Evolutionary conservation across 345 rosid species (phyloP), one percentile per base, ranked within the genome.

Genomic region (Ricinus communis): DNA sequence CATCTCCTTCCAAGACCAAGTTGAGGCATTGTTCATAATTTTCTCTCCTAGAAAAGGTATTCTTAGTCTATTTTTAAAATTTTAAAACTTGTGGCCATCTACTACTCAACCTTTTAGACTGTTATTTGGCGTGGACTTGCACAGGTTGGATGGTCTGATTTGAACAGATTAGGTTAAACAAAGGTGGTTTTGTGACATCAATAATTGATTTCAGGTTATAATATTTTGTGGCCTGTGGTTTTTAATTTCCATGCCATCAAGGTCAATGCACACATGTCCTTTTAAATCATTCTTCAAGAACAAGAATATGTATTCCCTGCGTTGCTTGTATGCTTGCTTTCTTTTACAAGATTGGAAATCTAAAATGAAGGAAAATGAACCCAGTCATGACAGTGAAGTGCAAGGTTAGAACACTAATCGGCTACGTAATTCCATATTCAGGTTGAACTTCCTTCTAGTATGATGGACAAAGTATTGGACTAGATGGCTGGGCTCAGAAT

Each of bases 81-180:
- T 74, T 59, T 64, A 61, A 59, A 51, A 28, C 53, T 49, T 57
- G 61, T 12, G 33, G 70, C 45, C 14, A 68, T 53, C 71, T 59
- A 14, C 67, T 68, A 14, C 67, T 68, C 25, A 6, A 33, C 54
- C 18, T 41, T 30, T 41, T 8, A 18, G 43, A 46, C 22, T 55
- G 15, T 65, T 41, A 70, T 53, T 22, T 40, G 25, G 36, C 45
- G 62, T 10, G 60, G 62, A 55, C 51, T 80, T 33, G 0, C n/a
- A 11, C 47, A n/a, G 12, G 80, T 69, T 73, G 71, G 79, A 71
- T 71, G 81, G 63, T 68, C 79, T 62, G 62, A 55, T 71, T 65
- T 66, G 43, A 66, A 59, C 36, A 59, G 27, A 59, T 68, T 73
- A 65, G 66, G 74, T 70, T 63, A 71, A 69, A 70, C 59, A 30